Conservation (phyloP, 2,329 filamentous ascomycete genomes). For the Acephala macrosclerotiorum region DNA sequence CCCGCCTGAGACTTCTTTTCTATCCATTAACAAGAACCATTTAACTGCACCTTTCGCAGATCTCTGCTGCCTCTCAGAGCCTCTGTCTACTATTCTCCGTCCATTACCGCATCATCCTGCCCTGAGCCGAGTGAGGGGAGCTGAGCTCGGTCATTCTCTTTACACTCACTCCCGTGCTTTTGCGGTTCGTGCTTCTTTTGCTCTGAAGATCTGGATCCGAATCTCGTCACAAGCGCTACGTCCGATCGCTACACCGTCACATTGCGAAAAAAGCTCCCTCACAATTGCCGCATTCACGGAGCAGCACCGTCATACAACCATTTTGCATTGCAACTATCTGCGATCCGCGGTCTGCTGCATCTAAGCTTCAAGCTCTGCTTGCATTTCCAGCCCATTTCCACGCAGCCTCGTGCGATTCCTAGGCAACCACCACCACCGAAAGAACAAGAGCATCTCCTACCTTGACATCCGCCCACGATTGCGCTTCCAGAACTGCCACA, state of each 20-base stretch:
- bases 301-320: constrained; percentile 23
- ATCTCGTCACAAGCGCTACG: constrained; percentile 38
- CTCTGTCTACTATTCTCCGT: neutral
- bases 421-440: constrained; percentile 29
- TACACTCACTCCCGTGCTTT: constrained; percentile 2
- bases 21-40: neutral
- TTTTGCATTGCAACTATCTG: constrained; percentile 28
- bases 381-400: constrained; percentile 24
- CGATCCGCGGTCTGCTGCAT: constrained; percentile 18
- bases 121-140: neutral
- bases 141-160: neutral
- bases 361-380: constrained; percentile 28
- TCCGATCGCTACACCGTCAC: constrained; percentile 31
- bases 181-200: constrained; percentile 22
- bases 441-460: neutral
- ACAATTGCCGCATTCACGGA: constrained; percentile 24
- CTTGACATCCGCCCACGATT: constrained; percentile 17
- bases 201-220: constrained; percentile 4
- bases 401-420: constrained; percentile 39
- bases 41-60: neutral
- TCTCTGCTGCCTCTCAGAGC: constrained; percentile 1
- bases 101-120: neutral
- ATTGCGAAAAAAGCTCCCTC: constrained; percentile 28
- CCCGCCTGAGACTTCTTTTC: neutral
- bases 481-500: constrained; percentile 54